phyloP scores from a whole-genome alignment of 2,329 filamentous ascomycete species.

The Aureobasidium vineae region DNA sequence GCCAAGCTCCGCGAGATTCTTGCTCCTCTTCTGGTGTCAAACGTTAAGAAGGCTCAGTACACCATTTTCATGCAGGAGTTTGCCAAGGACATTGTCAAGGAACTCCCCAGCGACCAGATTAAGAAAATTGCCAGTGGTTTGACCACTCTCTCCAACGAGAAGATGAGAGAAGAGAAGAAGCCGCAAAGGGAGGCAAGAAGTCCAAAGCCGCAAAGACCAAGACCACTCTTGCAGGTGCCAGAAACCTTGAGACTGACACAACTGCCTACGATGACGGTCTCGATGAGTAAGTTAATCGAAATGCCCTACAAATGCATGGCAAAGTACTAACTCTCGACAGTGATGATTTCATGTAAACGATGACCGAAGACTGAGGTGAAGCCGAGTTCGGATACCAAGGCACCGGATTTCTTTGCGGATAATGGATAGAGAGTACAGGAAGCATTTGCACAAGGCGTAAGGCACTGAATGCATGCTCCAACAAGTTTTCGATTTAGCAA shows the following conservation, averaged over 20 bases:
- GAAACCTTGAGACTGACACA: conserved; percentile 66
- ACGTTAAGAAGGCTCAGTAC: conserved; percentile 88
- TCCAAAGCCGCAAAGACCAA: conserved; percentile 95
- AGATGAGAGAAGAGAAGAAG: conserved; percentile 97
- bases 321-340: conserved; percentile 43
- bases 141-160: conserved; percentile 93
- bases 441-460: conserved; percentile 20
- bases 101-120: conserved; percentile 87
- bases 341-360: conserved; percentile 69
- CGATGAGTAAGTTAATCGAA: conserved; percentile 69
- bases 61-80: conserved; percentile 88
- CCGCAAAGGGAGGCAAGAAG: conserved; percentile 95
- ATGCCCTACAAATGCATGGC: conserved; percentile 3
- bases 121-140: conserved; percentile 90
- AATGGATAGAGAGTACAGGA: conserved; percentile 10
- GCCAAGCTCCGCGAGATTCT: conserved; percentile 73
- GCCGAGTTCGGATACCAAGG: background rate
- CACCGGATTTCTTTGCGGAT: conserved; percentile 9
- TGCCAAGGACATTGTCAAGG: conserved; percentile 78
- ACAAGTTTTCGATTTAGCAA: conserved; percentile 3
- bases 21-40: conserved; percentile 70
- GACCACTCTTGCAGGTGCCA: conserved; percentile 69
- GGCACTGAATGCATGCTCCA: conserved; percentile 14
- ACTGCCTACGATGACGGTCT: conserved; percentile 73
- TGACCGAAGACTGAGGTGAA: background rate